phyloP scores from a whole-genome alignment of 2,329 filamentous ascomycete genomes.

The Ophiostoma ulmi region DNA sequence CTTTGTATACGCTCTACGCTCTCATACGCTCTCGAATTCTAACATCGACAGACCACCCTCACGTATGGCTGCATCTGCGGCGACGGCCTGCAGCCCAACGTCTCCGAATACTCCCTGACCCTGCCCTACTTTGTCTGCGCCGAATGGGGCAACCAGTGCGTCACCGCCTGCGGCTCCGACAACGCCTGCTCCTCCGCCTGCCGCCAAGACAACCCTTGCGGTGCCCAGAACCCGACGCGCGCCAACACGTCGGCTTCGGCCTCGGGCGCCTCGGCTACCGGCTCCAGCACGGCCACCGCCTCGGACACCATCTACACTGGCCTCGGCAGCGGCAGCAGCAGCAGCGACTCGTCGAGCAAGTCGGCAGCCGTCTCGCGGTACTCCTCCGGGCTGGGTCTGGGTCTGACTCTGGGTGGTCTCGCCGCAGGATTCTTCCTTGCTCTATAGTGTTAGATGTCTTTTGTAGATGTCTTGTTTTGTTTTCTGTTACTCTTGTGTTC shows the following conservation, averaged over 20 bases:
- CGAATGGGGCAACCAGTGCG: conserved; percentile 66
- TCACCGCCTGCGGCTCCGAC: conserved; percentile 47
- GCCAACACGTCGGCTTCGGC: conserved; percentile 49
- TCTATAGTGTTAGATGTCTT: conserved; percentile 37
- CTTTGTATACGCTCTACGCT: too few relatives aligned
- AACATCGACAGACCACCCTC: conserved; percentile 40
- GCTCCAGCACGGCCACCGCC: conserved; percentile 31
- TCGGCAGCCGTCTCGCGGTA: conserved; percentile 22
- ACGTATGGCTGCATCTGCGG: conserved; percentile 69
- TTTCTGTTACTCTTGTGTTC: neutral
- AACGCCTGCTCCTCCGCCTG: conserved; percentile 59
- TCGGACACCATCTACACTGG: conserved; percentile 38
- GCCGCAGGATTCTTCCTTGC: conserved; percentile 35
- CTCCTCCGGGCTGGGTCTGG: conserved; percentile 28
- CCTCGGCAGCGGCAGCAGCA: conserved; percentile 26
- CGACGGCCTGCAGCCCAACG: conserved; percentile 61
- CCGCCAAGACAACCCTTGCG: conserved; percentile 64
- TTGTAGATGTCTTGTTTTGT: too few relatives aligned
- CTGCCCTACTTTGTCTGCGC: conserved; percentile 73
- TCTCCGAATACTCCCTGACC: conserved; percentile 71
- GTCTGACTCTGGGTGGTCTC: conserved; percentile 29
- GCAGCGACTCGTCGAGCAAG: conserved; percentile 17
- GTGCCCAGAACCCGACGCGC: conserved; percentile 59
- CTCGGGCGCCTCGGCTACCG: conserved; percentile 32
- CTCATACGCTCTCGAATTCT: neutral